Evolutionary conservation across 2,329 filamentous ascomycete genomes (phyloP).

Genomic region (Phialophora expanda): DNA sequence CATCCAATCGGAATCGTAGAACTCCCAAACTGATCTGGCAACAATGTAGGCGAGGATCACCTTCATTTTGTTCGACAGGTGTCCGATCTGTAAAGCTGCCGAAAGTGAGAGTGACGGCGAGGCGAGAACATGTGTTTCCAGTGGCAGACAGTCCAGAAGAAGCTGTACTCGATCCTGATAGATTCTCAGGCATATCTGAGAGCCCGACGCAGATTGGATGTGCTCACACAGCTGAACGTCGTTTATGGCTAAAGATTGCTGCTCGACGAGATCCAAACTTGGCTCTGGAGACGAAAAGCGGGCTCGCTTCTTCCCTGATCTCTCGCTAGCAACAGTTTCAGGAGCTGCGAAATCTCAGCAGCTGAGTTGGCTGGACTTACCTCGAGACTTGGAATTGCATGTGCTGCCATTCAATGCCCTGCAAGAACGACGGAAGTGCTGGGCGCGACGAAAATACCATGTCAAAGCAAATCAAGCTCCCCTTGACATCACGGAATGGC

Average conservation of each 20-base stretch:
- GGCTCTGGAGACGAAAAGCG: neutral
- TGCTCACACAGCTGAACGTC: neutral
- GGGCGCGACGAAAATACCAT: constrained; percentile 7
- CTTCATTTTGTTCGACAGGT: constrained; percentile 17
- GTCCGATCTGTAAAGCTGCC: neutral
- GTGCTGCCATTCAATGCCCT: constrained; percentile 9
- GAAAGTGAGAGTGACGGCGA: constrained; percentile 1
- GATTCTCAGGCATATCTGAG: constrained; percentile 5
- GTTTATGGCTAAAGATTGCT: neutral
- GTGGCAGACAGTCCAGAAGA: neutral
- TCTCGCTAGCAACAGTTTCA: neutral
- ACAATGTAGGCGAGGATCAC: constrained; percentile 11
- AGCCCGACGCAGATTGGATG: neutral
- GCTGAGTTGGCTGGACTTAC: neutral
- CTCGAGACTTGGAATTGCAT: constrained; percentile 13
- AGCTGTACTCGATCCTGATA: neutral
- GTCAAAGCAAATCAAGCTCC: constrained; percentile 1
- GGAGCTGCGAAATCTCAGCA: neutral
- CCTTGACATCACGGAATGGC: neutral
- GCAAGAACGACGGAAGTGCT: neutral
- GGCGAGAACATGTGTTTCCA: neutral
- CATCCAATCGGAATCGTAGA: constrained; percentile 18
- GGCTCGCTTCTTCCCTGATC: neutral
- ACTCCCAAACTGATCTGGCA: constrained; percentile 18
- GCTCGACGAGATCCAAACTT: neutral